phyloP scores from a whole-genome alignment of 1,284 basidiomycete species.

The Moniliophthora roreri region DNA sequence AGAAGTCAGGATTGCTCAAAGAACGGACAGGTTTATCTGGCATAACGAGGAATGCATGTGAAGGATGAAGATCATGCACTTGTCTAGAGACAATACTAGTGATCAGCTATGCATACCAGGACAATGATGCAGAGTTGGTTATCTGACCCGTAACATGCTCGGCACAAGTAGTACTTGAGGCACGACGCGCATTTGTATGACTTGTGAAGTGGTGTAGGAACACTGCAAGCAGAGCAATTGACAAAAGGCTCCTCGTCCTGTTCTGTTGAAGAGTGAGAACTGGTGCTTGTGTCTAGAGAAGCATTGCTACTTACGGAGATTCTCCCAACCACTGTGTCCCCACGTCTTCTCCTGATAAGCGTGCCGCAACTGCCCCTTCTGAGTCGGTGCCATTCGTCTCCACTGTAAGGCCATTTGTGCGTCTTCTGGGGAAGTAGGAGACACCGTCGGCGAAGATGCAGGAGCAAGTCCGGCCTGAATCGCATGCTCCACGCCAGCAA shows the following conservation, averaged over 20 bases:
- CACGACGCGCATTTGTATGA: slow-evolving; percentile 87
- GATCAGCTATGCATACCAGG: not conserved
- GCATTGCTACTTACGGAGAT: slow-evolving; percentile 65
- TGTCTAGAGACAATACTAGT: slow-evolving; percentile 40
- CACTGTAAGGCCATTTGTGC: slow-evolving; percentile 51
- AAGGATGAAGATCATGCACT: slow-evolving; percentile 88
- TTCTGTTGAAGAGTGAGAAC: slow-evolving; percentile 38
- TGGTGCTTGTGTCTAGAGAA: not conserved
- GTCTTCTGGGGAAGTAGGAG: slow-evolving; percentile 46
- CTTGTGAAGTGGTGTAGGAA: slow-evolving; percentile 50
- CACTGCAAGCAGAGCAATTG: slow-evolving; percentile 79
- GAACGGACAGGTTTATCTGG: slow-evolving; percentile 56
- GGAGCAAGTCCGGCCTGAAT: slow-evolving; percentile 54
- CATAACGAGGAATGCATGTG: slow-evolving; percentile 79
- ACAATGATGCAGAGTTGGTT: too few relatives aligned
- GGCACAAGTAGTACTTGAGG: slow-evolving; percentile 76
- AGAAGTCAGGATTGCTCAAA: slow-evolving; percentile 40
- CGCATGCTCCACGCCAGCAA: slow-evolving; percentile 76
- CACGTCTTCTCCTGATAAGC: slow-evolving; percentile 85
- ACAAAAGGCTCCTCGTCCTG: slow-evolving; percentile 65
- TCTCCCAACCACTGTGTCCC: slow-evolving; percentile 79
- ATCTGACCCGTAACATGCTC: slow-evolving; percentile 72
- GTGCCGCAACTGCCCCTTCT: slow-evolving; percentile 74
- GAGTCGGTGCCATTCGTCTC: slow-evolving; percentile 62
- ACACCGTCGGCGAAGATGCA: slow-evolving; percentile 41